Conservation (phyloP, 176 grass and related monocot species). For the Eleusine indica region DNA sequence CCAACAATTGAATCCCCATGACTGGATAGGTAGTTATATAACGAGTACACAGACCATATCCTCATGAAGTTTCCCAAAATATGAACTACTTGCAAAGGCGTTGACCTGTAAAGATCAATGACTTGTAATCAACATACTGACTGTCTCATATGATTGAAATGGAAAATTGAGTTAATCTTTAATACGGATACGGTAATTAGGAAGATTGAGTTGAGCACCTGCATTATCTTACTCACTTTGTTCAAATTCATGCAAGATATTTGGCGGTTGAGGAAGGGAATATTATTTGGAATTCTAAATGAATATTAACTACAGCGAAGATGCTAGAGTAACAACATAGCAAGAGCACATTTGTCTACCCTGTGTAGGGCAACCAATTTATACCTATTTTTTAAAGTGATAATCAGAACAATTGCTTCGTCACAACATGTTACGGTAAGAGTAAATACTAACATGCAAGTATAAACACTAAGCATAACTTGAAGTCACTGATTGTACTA, state of each 20-base stretch:
- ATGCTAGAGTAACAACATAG: neutral
- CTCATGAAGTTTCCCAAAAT: constrained; percentile 81
- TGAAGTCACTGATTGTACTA: neutral
- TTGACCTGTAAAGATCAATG: constrained; percentile 52
- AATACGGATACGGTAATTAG: neutral
- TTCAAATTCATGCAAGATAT: constrained; percentile 15
- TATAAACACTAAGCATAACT: neutral
- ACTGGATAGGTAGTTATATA: constrained; percentile 51
- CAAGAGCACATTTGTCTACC: neutral
- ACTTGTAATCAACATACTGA: neutral
- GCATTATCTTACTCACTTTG: neutral
- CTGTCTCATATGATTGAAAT: constrained; percentile 5
- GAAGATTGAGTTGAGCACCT: neutral
- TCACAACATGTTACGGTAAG: neutral
- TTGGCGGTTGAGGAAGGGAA: neutral
- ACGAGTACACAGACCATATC: constrained; percentile 82
- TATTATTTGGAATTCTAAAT: neutral
- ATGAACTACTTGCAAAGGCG: constrained; percentile 84
- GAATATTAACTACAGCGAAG: neutral
- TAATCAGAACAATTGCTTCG: neutral
- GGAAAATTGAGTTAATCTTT: constrained; percentile 14
- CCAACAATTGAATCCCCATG: constrained; percentile 64
- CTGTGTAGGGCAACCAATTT: neutral
- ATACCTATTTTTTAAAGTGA: neutral
- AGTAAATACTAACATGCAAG: neutral